phyloP scores from a whole-genome alignment of 164 flowering plant genomes.

The Buxus sempervirens region DNA sequence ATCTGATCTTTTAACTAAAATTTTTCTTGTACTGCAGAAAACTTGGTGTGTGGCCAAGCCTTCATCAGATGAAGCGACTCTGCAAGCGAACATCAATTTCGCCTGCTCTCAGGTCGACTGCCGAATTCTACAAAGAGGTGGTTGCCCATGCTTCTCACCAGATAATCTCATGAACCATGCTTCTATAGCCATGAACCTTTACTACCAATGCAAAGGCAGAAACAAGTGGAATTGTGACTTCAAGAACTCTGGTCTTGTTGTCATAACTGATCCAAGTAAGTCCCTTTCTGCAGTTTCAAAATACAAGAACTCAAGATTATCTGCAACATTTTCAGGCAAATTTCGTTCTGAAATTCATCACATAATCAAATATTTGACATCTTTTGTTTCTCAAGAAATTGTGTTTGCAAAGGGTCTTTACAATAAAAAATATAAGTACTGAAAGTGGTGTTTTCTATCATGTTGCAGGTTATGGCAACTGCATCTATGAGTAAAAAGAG shows the following conservation, averaged over 20 bases:
- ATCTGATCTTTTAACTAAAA: not conserved
- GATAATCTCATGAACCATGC: conserved; percentile 71
- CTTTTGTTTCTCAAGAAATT: not conserved
- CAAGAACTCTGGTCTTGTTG: conserved; percentile 52
- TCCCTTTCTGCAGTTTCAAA: not conserved
- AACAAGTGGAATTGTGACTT: conserved; percentile 73
- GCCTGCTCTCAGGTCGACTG: conserved; percentile 75
- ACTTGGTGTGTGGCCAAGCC: conserved; percentile 95
- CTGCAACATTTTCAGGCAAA: not conserved
- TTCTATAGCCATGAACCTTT: conserved; percentile 84
- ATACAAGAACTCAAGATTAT: not conserved
- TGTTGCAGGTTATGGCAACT: conserved; percentile 30
- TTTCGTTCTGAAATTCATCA: not conserved
- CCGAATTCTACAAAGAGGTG: conserved; percentile 40
- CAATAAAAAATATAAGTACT: not conserved
- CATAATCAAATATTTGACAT: too few species aligned
- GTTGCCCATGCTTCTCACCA: conserved; percentile 56
- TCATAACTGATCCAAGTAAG: conserved; percentile 69
- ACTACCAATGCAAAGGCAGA: conserved; percentile 62
- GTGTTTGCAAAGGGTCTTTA: not conserved
- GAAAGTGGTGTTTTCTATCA: not conserved
- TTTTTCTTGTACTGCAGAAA: conserved; percentile 37
- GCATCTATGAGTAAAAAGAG: conserved; percentile 15
- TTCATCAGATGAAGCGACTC: conserved; percentile 46
- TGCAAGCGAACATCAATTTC: conserved; percentile 49